phyloP scores from a whole-genome alignment of 1,139 yeast species.

The Nakaseomyces delphensis region DNA sequence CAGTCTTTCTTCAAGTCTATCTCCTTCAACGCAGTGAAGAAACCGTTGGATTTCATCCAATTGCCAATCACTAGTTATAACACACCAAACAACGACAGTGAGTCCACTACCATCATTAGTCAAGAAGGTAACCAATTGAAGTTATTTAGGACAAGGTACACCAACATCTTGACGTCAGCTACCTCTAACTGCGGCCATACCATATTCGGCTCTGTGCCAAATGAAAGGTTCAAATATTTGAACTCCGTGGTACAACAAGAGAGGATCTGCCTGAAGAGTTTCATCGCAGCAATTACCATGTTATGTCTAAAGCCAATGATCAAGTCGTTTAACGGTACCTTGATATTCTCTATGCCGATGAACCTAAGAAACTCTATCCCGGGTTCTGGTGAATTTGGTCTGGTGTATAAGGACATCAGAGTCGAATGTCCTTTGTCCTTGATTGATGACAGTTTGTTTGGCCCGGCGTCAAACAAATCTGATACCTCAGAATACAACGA shows the following conservation, averaged over 20 bases:
- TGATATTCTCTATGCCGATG: slow-evolving; percentile 23
- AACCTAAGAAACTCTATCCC: slow-evolving; percentile 18
- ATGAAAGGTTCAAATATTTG: slow-evolving; percentile 16
- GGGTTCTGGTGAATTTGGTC: slow-evolving; percentile 16
- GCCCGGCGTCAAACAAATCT: neutral
- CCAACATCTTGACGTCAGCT: slow-evolving; percentile 11
- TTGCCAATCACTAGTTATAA: neutral
- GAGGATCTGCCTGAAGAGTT: slow-evolving; percentile 21
- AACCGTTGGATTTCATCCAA: slow-evolving; percentile 17
- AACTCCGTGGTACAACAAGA: slow-evolving; percentile 16
- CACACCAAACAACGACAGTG: slow-evolving; percentile 6
- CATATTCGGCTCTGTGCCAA: slow-evolving; percentile 22
- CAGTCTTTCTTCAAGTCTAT: slow-evolving; percentile 25
- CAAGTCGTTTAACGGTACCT: slow-evolving; percentile 15
- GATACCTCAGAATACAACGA: slow-evolving; percentile 19
- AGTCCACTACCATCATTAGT: neutral
- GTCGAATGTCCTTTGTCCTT: slow-evolving; percentile 24
- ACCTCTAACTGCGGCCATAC: slow-evolving; percentile 22
- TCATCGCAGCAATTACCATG: slow-evolving; percentile 25
- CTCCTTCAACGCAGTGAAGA: slow-evolving; percentile 21
- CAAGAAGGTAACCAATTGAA: slow-evolving; percentile 6
- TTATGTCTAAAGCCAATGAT: slow-evolving; percentile 23
- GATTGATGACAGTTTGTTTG: slow-evolving; percentile 17
- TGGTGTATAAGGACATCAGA: slow-evolving; percentile 21
- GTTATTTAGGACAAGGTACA: slow-evolving; percentile 7